Conservation (phyloP, 2,329 filamentous ascomycete species). For the Aspergillus hortae region DNA sequence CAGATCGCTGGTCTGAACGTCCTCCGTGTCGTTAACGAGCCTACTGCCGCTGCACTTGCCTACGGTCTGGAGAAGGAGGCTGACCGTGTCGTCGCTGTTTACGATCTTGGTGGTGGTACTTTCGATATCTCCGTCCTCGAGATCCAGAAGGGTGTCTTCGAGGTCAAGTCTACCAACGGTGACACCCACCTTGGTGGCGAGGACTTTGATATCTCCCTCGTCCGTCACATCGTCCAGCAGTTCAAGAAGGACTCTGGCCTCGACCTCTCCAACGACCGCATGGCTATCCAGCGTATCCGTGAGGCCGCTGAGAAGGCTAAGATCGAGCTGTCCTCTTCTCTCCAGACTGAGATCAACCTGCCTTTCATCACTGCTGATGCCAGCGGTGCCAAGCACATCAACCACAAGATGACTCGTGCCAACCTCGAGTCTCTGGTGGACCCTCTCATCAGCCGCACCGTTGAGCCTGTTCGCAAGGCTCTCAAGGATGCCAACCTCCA, state of each 20-base stretch:
- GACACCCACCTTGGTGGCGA: constrained; percentile 98
- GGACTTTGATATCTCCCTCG: constrained; percentile 93
- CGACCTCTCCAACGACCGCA: constrained; percentile 86
- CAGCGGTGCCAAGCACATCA: constrained; percentile 97
- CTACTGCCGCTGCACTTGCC: constrained; percentile 89
- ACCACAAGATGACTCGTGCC: constrained; percentile 85
- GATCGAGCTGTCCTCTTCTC: constrained; percentile 93
- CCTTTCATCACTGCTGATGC: constrained; percentile 97
- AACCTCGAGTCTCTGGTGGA: constrained; percentile 93
- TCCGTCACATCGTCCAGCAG: constrained; percentile 87
- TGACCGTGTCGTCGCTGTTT: constrained; percentile 87
- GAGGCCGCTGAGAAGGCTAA: constrained; percentile 99
- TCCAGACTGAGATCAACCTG: constrained; percentile 96
- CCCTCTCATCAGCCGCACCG: constrained; percentile 77
- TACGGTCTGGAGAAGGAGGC: constrained; percentile 95
- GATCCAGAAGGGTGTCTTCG: constrained; percentile 96
- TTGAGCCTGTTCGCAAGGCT: constrained; percentile 93
- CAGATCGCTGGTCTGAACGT: constrained; percentile 95
- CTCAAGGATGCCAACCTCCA: constrained; percentile 91
- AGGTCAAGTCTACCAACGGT: constrained; percentile 99
- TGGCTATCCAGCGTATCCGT: constrained; percentile 98
- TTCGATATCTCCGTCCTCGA: constrained; percentile 98
- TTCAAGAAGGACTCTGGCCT: constrained; percentile 96
- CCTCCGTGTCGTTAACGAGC: constrained; percentile 96
- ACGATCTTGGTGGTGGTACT: constrained; percentile 97